Evolutionary conservation across 305 asterid species (phyloP), one percentile per base, ranked within the genome.

Genomic region (Fraxinus floribunda): DNA sequence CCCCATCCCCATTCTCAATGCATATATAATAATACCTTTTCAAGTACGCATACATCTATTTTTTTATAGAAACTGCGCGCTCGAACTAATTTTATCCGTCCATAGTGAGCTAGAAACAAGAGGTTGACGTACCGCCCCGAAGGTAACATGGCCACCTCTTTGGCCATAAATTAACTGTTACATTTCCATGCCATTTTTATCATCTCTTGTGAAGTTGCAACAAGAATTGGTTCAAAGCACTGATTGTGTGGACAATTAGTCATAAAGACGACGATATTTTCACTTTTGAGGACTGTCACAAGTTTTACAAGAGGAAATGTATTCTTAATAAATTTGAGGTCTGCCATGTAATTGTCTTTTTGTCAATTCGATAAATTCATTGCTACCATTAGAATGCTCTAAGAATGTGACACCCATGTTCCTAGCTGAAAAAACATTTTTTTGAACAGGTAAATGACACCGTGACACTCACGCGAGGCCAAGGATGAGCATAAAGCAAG

Each of bases 71-170:
- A 57, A 8, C 44, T 35, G 16, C 1, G 26, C 18, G 74, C 36
- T 52, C 30, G 15, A 77, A 22, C 80, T 34, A 55, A 24, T 2
- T 57, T 5, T 35, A 11, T 60, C 30, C 29, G 7, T 20, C 70
- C 86, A 80, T 82, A 15, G 84, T 84, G 74, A 80, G 22, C 73
- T n/a, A 77, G 36, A 46, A 46, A 46, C 55, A 13, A 11, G 55
- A 44, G n/a, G 55, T 3, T 3, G 55, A 11, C 0, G 52, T 44
- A 44, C 52, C n/a, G 5, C 52, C 52, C 16, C 5, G 44, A 64
- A 77, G 91, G 88, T 83, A 80, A 24, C 35, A 57, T 8, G 41
- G 49, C 16, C 71, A 7, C 64, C 73, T 75, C 16, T 18, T 83
- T 49, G 57, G 57, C 18, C 57, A 46, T 46, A 11, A 46, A 46